Percentiles rank a stretch among this genome's conserved stretches.
phyloP scores from a whole-genome alignment of 306 rosid species.

The Acacia confusa region DNA sequence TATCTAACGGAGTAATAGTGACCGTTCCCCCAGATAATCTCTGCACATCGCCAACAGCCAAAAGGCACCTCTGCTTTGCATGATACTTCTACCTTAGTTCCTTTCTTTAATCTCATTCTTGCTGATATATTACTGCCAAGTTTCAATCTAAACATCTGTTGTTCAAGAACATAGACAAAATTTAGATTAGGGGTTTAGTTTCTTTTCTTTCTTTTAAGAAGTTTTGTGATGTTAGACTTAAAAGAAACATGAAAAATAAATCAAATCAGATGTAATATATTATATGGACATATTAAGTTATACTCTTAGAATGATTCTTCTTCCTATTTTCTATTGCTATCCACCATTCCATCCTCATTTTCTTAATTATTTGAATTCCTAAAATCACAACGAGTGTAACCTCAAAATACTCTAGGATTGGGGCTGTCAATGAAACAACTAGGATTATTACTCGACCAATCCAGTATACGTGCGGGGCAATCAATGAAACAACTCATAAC shows the following conservation, averaged over 20 bases:
- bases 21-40: slow-evolving; percentile 74
- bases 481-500: no score
- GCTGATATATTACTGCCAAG: slow-evolving; percentile 11
- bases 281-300: no score
- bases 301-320: no score
- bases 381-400: no score
- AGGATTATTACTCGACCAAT: no score
- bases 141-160: slow-evolving; percentile 35
- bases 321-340: no score
- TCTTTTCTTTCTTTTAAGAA: not conserved
- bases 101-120: slow-evolving; percentile 79
- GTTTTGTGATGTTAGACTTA: not conserved
- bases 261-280: no score
- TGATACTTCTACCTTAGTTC: slow-evolving; percentile 79
- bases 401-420: no score
- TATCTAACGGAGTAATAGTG: slow-evolving; percentile 69
- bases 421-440: no score
- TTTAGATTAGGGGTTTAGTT: slow-evolving; percentile 19
- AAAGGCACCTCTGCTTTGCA: slow-evolving; percentile 74
- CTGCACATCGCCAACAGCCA: slow-evolving; percentile 85
- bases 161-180: slow-evolving; percentile 23
- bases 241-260: not conserved
- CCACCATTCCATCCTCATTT: no score
- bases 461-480: no score
- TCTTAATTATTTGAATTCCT: no score